Conservation (phyloP, 2,329 filamentous ascomycete species). For the Aspergillus felis region DNA sequence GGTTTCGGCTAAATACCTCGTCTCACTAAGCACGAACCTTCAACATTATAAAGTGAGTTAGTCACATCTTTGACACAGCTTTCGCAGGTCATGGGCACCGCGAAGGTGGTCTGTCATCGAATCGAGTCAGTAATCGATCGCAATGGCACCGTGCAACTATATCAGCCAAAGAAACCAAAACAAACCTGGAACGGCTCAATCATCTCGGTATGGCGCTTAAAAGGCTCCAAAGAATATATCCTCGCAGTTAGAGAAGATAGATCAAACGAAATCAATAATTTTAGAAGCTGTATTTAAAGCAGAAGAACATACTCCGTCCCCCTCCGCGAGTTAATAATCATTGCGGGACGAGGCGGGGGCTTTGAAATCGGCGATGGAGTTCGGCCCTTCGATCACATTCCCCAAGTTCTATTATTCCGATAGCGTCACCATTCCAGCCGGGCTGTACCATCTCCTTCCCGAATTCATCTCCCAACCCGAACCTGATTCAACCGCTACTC, state of each 20-base stretch:
- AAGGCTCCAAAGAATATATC: background rate
- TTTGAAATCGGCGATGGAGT: conserved; percentile 30
- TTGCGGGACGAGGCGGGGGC: conserved; percentile 24
- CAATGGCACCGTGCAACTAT: background rate
- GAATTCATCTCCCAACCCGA: conserved; percentile 12
- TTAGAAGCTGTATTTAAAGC: background rate
- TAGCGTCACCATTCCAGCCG: conserved; percentile 23
- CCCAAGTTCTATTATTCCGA: conserved; percentile 19
- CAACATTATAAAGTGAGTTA: conserved; percentile 68
- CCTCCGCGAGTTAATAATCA: background rate
- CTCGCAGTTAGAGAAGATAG: background rate
- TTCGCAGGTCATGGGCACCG: conserved; percentile 89
- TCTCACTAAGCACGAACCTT: conserved; percentile 45
- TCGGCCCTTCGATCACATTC: conserved; percentile 11
- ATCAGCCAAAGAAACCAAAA: background rate
- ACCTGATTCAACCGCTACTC: conserved; percentile 6
- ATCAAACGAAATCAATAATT: background rate
- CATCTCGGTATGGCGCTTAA: conserved; percentile 18
- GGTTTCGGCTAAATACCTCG: background rate
- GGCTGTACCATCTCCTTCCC: background rate
- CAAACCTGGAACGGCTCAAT: conserved; percentile 47
- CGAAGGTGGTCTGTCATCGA: conserved; percentile 74
- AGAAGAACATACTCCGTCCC: conserved; percentile 7
- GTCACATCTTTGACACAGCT: conserved; percentile 84
- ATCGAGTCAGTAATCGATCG: conserved; percentile 13